Base-by-base conservation (phyloP, 805 yeast species). In the Vanderwaltozyma polyspora region DNA sequence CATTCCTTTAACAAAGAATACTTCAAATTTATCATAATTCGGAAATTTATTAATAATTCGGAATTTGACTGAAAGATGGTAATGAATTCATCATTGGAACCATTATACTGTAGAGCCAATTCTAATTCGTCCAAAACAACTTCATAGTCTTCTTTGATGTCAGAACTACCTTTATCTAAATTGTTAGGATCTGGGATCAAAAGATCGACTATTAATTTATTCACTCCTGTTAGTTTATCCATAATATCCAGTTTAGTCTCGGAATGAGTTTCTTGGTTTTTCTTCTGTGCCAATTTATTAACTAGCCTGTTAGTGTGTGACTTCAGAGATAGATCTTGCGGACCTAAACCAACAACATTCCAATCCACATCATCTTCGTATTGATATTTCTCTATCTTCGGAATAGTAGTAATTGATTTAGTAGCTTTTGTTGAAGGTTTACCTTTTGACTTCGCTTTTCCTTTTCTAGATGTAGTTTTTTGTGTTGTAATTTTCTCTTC, bases 301-400 rank as follows among this genome's bases (percentile, higher is more conserved):
- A 47, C 57, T 12, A 55, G 28, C 6, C 49, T 41, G 31, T 51
- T 45, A 4, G 43, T 37, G 18, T 34, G 14, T 10, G 39, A 19
- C 9, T 43, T 38, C 1, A 53, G 26, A 3, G 48, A 37, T 12
- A 42, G 27, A 38, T 56, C 56, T 37, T 56, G 61, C 7, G 58
- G 56, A 5, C 61, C 61, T 38, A 51, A 31, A 3, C 61, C 61
- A 3, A 55, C 54, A 7, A 49, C 32, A 13, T 43, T 34, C 59
- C 59, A 53, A 42, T 55, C 52, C 28, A 44, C 58, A 35, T 56
- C 61, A 36, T 52, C 55, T 10, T 53, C 57, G 31, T 49, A 56
- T 28, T 44, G 38, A 34, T 50, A 56, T 31, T 37, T 41, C 3
- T 29, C 38, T 10, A 38, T 29, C 16, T 39, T 31, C n/a, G n/a